A percentile compares a stretch with the other conserved stretches of the same genome.
These are phyloP conservation scores for Didymella lethalis DNA, from an alignment of 2,329 filamentous ascomycete species.

Conservation along the genomic window DNA sequence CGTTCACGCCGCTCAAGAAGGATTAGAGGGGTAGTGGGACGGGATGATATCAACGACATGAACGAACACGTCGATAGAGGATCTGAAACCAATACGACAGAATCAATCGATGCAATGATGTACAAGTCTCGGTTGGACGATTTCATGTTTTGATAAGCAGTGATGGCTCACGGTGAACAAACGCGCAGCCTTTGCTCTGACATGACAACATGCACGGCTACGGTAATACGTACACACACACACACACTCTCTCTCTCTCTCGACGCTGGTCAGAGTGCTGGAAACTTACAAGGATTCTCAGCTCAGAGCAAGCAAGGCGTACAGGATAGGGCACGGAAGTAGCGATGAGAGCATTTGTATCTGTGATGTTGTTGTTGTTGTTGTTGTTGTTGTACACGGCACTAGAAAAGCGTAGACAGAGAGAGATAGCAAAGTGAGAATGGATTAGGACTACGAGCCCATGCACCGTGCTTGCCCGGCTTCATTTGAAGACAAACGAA, in stretches of 20 bases:
- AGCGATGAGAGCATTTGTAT: too few species aligned
- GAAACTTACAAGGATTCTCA: too few species aligned
- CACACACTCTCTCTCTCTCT: too few species aligned
- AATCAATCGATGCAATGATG: not conserved
- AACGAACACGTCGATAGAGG: slow-evolving; percentile 27
- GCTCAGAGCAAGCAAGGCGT: too few species aligned
- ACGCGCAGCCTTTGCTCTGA: not conserved
- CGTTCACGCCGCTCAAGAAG: slow-evolving; percentile 79
- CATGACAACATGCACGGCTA: not conserved
- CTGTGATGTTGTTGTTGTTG: too few species aligned
- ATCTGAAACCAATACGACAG: slow-evolving; percentile 28
- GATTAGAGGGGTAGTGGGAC: slow-evolving; percentile 41
- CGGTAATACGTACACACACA: too few species aligned
- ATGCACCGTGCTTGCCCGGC: not conserved
- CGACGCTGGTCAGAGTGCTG: too few species aligned
- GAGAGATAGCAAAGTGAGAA: slow-evolving; percentile 13
- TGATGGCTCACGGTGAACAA: not conserved
- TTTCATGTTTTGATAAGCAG: too few species aligned
- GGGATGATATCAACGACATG: slow-evolving; percentile 51
- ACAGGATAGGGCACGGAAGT: too few species aligned
- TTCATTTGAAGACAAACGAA: too few species aligned
- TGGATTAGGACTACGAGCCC: slow-evolving; percentile 12
- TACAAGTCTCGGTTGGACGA: not conserved
- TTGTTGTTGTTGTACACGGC: too few species aligned
- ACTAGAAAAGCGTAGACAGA: too few species aligned